Conservation (phyloP, 495 filamentous ascomycete species). For the Penicillium desertorum region DNA sequence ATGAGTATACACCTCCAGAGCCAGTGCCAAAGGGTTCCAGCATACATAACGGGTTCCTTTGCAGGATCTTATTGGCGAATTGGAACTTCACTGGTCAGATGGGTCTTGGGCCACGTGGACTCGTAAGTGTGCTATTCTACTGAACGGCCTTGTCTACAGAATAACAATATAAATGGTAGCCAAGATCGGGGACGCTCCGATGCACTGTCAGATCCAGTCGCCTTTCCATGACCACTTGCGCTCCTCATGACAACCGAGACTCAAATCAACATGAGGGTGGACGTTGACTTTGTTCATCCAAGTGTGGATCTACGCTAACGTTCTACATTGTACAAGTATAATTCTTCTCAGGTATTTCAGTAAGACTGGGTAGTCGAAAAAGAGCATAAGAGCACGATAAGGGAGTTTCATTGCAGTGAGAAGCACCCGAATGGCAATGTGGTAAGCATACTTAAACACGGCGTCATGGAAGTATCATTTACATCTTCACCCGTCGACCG, state of each 20-base stretch:
- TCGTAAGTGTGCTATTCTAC: not conserved
- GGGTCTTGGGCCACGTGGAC: slow-evolving; percentile 1
- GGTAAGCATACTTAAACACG: slow-evolving; percentile 40
- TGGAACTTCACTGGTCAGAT: not conserved
- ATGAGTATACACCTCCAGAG: not conserved
- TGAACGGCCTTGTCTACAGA: not conserved
- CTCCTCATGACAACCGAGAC: not conserved
- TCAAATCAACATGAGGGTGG: not conserved
- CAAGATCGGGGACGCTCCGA: not conserved
- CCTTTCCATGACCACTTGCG: not conserved
- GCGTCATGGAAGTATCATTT: slow-evolving; percentile 48
- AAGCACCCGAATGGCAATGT: slow-evolving; percentile 19
- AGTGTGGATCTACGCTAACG: not conserved
- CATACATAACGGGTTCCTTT: slow-evolving; percentile 3
- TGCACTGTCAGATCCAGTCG: not conserved
- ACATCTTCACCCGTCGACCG: slow-evolving; percentile 43
- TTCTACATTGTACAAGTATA: not conserved
- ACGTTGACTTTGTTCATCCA: not conserved
- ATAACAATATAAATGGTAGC: not conserved
- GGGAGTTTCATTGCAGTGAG: slow-evolving; percentile 16
- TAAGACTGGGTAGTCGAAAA: not conserved
- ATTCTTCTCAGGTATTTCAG: not conserved
- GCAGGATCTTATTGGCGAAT: slow-evolving; percentile 1
- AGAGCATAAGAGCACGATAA: slow-evolving; percentile 11
- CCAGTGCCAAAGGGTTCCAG: not conserved